Evolutionary conservation across 306 rosid species (phyloP), one percentile per base, ranked within the genome.

Genomic region (Castanopsis chinensis): DNA sequence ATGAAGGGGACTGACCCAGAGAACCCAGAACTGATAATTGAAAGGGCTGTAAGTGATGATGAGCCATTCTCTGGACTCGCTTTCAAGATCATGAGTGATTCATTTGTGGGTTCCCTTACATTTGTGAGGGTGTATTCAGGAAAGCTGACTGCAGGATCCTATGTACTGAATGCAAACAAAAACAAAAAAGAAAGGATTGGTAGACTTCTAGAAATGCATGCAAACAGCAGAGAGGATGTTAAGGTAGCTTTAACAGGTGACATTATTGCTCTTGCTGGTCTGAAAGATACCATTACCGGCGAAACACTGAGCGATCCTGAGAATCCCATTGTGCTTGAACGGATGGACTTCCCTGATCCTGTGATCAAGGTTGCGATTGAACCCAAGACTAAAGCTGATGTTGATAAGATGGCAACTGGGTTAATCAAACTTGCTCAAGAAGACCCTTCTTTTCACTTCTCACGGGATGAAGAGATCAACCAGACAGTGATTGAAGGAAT

Each of bases 281-380:
- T 95, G 49, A 95, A 95, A 86, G 98, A 95, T 78, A 95, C 99
- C 37, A 52, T 92, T 59, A 95, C 99, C 5, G 99, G 98, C 64
- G 98, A 92, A 90, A 95, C 99, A 18, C 79, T 95, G 78, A 81
- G 97, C 74, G 98, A 95, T 76, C 87, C 93, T 19, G 96, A 93
- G 5, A 80, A 52, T 78, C 94, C 98, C 14, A 76, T 93, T 53
- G 80, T 92, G 81, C 99, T 95, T 73, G 99, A 95, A 84, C 87
- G 98, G 13, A 95, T 93, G 99, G 99, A 95, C 89, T 95, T 95
- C 88, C 98, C 97, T 68, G 99, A 95, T 83, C 99, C 99, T 69
- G 98, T 95, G 32, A 95, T 95, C 74, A 95, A 95, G 90, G 97
- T 95, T 81, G 99, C 99, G 35, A 93, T 95, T 79, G 98, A 95